Percentiles rank a stretch among this genome's conserved stretches.
Evolutionary conservation across 2,329 filamentous ascomycete species (phyloP).

Genomic region (Tolypocladium ovalisporum): DNA sequence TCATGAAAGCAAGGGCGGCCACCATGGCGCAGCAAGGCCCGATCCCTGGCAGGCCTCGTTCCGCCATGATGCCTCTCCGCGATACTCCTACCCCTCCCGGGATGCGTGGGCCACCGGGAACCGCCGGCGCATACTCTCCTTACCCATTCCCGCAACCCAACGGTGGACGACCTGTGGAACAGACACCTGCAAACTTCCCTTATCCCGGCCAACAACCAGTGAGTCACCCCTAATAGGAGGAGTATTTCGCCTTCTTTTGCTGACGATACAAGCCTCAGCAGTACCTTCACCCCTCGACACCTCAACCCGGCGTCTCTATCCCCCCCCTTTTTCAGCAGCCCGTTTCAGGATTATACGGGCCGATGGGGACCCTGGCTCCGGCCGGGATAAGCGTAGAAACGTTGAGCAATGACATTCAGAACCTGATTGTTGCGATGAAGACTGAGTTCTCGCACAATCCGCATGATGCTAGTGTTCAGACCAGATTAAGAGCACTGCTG

Average conservation of each 20-base stretch:
- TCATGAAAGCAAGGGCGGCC: slow-evolving; percentile 67
- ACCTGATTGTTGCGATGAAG: slow-evolving; percentile 62
- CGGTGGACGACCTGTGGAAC: slow-evolving; percentile 16
- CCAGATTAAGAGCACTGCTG: slow-evolving; percentile 72
- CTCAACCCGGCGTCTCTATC: slow-evolving; percentile 23
- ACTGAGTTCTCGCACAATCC: slow-evolving; percentile 65
- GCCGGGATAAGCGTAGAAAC: slow-evolving; percentile 54
- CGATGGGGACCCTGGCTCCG: slow-evolving; percentile 17
- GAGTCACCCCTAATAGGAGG: slow-evolving; percentile 7
- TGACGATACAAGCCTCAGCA: background rate
- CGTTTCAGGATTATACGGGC: slow-evolving; percentile 25
- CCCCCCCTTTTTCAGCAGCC: slow-evolving; percentile 31
- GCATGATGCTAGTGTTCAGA: slow-evolving; percentile 64
- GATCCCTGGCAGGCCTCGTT: slow-evolving; percentile 35
- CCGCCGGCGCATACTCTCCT: slow-evolving; percentile 12
- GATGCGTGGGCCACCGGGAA: slow-evolving; percentile 16
- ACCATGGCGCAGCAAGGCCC: slow-evolving; percentile 43
- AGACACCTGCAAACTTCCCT: background rate
- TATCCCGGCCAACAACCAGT: slow-evolving; percentile 18
- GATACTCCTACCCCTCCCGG: slow-evolving; percentile 66
- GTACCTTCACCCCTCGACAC: slow-evolving; percentile 28
- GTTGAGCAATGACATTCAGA: slow-evolving; percentile 74
- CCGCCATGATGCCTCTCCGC: slow-evolving; percentile 47
- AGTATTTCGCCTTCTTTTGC: background rate
- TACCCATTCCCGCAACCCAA: slow-evolving; percentile 18